Conservation (phyloP, 306 rosid species). For the Prunus mira region DNA sequence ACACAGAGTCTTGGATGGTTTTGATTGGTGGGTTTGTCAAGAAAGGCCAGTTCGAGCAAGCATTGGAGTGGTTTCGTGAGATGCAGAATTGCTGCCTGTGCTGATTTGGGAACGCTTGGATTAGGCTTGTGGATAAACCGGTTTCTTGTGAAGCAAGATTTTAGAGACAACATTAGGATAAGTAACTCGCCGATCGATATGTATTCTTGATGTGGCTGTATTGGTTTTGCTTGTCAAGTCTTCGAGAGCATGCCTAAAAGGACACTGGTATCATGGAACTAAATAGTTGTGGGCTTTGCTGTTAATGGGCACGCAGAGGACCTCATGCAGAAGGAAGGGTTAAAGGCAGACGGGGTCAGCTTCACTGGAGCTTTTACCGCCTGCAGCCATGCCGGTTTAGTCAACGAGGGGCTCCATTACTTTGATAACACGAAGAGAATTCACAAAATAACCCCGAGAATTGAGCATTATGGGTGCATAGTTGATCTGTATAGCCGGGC, state of each 20-base stretch:
- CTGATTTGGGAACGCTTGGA: slow-evolving; percentile 74
- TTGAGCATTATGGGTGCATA: slow-evolving; percentile 86
- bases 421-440: slow-evolving; percentile 58
- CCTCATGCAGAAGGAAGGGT: slow-evolving; percentile 65
- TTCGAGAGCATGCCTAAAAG: slow-evolving; percentile 50
- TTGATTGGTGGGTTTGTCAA: slow-evolving; percentile 76
- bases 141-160: slow-evolving; percentile 41
- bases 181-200: slow-evolving; percentile 69
- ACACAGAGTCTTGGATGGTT: slow-evolving; percentile 71
- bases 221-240: slow-evolving; percentile 60
- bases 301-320: slow-evolving; percentile 66
- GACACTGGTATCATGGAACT: slow-evolving; percentile 81
- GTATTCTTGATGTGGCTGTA: slow-evolving; percentile 86
- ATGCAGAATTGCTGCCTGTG: slow-evolving; percentile 82
- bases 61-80: slow-evolving; percentile 59
- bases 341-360: slow-evolving; percentile 71
- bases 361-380: slow-evolving; percentile 84
- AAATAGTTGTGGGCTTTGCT: slow-evolving; percentile 78
- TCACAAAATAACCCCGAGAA: slow-evolving; percentile 47
- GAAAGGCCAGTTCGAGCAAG: slow-evolving; percentile 52
- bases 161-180: slow-evolving; percentile 45
- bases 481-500: slow-evolving; percentile 86
- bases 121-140: slow-evolving; percentile 73
- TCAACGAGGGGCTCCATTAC: slow-evolving; percentile 55
- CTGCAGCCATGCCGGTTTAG: slow-evolving; percentile 75